Evolutionary conservation across 2,329 filamentous ascomycete species (phyloP), one percentile per base, ranked within the genome.

Genomic region (Nectriaceae sp.): DNA sequence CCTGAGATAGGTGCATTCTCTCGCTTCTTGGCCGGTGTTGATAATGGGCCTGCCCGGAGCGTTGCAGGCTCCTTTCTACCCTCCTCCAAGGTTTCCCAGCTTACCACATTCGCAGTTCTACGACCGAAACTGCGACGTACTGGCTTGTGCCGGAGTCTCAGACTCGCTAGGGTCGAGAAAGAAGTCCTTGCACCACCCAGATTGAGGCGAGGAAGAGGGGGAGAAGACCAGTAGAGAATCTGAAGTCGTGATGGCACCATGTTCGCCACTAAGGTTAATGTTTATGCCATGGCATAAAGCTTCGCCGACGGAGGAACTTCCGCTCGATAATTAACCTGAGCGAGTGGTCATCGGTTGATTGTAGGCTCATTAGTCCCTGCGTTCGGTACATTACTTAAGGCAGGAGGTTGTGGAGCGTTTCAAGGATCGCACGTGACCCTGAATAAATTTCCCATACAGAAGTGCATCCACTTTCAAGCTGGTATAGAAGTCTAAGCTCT

Each of bases 81-180:
- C 13, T 40, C 45, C 8, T 43, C 33, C 4, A 11, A 10, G 26
- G 37, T 16, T 15, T 16, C 19, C 19, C 18, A 29, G 20, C 15
- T 16, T 16, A 29, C n/a, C 4, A 24, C 18, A 18, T 11, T 13
- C 1, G 31, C 11, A 20, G 16, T 5, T 24, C 38, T 21, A n/a
- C 33, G 38, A 22, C 24, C 13, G 29, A 18, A 5, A 6, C 3
- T 13, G 5, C 46, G 43, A 4, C 4, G 8, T 21, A 29, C 33
- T 2, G 47, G 43, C 4, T 41, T 44, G 16, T 33, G 5, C 1
- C 50, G 43, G 4, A 42, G 22, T 11, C 37, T 26, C 5, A 39
- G 20, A 4, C 31, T 22, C 15, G 31, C 20, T n/a, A 44, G 46
- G 3, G 50, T 50, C 40, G 50, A 53, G 35, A 53, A 52, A 11